phyloP scores from a whole-genome alignment of 768 basidiomycete genomes.

The Russula foetens region DNA sequence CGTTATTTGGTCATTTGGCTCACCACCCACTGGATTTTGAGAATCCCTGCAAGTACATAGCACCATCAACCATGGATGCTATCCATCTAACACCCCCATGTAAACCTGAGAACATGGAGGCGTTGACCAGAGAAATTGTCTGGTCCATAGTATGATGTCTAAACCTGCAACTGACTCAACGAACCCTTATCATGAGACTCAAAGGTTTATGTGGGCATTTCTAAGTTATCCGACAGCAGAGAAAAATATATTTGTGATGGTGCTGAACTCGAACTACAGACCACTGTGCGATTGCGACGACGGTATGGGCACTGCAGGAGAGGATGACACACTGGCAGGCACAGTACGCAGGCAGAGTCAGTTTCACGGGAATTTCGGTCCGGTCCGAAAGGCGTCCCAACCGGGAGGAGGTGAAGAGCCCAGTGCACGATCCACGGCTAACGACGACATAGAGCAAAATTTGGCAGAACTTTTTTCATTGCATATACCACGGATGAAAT shows the following conservation, averaged over 20 bases:
- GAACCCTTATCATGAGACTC: neutral
- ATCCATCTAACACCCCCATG: too few species aligned
- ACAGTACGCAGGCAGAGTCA: too few species aligned
- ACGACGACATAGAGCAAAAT: neutral
- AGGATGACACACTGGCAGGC: too few species aligned
- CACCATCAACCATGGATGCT: too few species aligned
- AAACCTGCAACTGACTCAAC: neutral
- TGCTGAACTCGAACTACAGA: neutral
- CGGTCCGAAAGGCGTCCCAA: too few species aligned
- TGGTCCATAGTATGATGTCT: too few species aligned
- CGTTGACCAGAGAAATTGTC: too few species aligned
- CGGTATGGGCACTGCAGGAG: too few species aligned
- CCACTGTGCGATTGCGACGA: too few species aligned
- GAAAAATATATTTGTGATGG: neutral
- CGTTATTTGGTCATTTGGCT: neutral
- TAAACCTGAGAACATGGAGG: neutral
- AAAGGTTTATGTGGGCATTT: neutral
- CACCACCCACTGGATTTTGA: too few species aligned
- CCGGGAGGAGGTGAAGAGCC: too few species aligned
- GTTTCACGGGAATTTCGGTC: neutral
- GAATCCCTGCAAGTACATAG: neutral
- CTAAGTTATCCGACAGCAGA: neutral
- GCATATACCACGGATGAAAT: slow-evolving; percentile 29
- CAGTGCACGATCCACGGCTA: neutral
- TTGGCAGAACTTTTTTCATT: neutral